phyloP scores from a whole-genome alignment of 805 yeast species.

The Teunomyces funiuensis region DNA sequence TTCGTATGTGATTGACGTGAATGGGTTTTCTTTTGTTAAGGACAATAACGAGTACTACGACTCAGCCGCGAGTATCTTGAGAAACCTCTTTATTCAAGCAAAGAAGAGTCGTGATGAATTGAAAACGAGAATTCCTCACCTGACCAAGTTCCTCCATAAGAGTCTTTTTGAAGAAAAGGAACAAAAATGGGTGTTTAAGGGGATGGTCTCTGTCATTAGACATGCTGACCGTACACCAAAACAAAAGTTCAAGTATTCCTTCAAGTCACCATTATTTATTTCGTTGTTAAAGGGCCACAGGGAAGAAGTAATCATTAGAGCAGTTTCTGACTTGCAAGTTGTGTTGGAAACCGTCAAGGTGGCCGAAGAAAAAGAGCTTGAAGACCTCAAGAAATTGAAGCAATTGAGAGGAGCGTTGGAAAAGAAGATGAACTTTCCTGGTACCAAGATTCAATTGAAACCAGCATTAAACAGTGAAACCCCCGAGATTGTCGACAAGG shows the following conservation, averaged over 20 bases:
- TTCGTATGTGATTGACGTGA: slow-evolving; percentile 93
- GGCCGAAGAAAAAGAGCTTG: slow-evolving; percentile 77
- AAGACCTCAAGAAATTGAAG: slow-evolving; percentile 73
- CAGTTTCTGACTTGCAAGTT: slow-evolving; percentile 78
- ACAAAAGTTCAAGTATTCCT: slow-evolving; percentile 94
- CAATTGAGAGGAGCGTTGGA: slow-evolving; percentile 82
- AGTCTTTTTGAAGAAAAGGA: slow-evolving; percentile 55
- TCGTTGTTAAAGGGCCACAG: slow-evolving; percentile 89
- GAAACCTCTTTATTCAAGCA: slow-evolving; percentile 66
- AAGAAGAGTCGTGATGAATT: slow-evolving; percentile 41
- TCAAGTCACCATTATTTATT: slow-evolving; percentile 81
- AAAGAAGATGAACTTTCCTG: slow-evolving; percentile 87
- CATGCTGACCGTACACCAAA: slow-evolving; percentile 99
- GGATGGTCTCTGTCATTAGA: slow-evolving; percentile 84
- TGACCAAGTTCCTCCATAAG: slow-evolving; percentile 33
- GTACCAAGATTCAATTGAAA: slow-evolving; percentile 93
- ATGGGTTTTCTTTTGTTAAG: slow-evolving; percentile 96
- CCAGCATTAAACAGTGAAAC: slow-evolving; percentile 70
- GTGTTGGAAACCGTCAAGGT: slow-evolving; percentile 81
- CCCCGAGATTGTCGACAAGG: slow-evolving; percentile 79
- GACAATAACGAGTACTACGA: slow-evolving; percentile 88
- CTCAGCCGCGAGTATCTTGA: slow-evolving; percentile 71
- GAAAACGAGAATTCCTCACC: slow-evolving; percentile 37
- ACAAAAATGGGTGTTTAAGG: slow-evolving; percentile 96
- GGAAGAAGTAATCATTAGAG: slow-evolving; percentile 93